Evolutionary conservation across 1,284 basidiomycete species (phyloP).

Genomic region (Cystobasidium sp.): DNA sequence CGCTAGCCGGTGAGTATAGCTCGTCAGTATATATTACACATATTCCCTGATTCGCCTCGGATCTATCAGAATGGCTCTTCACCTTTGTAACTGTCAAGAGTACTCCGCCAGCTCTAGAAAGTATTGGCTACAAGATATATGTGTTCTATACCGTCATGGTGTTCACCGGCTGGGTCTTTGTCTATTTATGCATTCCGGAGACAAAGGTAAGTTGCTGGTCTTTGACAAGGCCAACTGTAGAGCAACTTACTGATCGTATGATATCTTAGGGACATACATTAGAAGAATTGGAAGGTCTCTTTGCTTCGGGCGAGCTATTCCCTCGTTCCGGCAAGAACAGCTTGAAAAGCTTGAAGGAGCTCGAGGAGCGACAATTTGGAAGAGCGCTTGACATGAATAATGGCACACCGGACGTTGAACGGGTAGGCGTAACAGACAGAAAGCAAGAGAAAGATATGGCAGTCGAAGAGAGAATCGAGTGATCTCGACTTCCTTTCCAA

Average conservation of each 20-base stretch:
- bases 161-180: slow-evolving; percentile 23
- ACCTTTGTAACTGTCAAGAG: slow-evolving; percentile 38
- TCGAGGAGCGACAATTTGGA: slow-evolving; percentile 18
- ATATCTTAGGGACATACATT: slow-evolving; percentile 1
- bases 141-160: slow-evolving; percentile 35
- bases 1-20: neutral
- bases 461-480: slow-evolving; percentile 10
- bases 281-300: slow-evolving; percentile 20
- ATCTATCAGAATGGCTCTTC: slow-evolving; percentile 28
- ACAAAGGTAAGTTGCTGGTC: neutral
- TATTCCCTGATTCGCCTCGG: neutral
- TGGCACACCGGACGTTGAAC: neutral
- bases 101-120: slow-evolving; percentile 34
- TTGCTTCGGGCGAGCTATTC: slow-evolving; percentile 10
- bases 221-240: neutral
- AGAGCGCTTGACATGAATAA: slow-evolving; percentile 1
- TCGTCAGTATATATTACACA: too few relatives aligned
- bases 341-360: slow-evolving; percentile 15
- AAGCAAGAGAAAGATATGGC: neutral
- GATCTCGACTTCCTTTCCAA: neutral
- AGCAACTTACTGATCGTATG: neutral
- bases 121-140: slow-evolving; percentile 30
- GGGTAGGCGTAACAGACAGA: neutral
- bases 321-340: slow-evolving; percentile 23
- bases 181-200: slow-evolving; percentile 39